Percentiles rank a stretch among this genome's conserved stretches.
Evolutionary conservation across 1,139 yeast species (phyloP).

Genomic region (Pichia sp.): DNA sequence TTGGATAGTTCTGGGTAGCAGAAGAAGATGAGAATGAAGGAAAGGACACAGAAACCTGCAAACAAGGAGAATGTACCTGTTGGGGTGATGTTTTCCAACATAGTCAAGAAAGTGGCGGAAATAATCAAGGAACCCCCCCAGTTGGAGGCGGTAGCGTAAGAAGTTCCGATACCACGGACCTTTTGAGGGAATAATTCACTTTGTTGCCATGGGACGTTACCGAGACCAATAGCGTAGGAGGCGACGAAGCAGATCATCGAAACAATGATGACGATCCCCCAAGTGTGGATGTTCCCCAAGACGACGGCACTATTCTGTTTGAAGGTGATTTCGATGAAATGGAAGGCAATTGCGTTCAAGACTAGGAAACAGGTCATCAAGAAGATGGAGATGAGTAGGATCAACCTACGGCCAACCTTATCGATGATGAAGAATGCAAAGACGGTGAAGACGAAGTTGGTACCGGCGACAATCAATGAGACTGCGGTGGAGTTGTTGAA

Average conservation of each 20-base stretch:
- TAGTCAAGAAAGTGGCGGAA: slow-evolving; percentile 86
- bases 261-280: slow-evolving; percentile 84
- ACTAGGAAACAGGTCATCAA: slow-evolving; percentile 75
- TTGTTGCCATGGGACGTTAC: slow-evolving; percentile 98
- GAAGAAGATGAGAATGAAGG: slow-evolving; percentile 71
- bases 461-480: slow-evolving; percentile 88
- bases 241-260: slow-evolving; percentile 87
- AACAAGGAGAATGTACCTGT: slow-evolving; percentile 90
- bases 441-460: slow-evolving; percentile 81
- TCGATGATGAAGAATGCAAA: slow-evolving; percentile 83
- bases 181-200: slow-evolving; percentile 89
- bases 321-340: slow-evolving; percentile 62
- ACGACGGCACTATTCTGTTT: slow-evolving; percentile 43
- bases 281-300: slow-evolving; percentile 50
- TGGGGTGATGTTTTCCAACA: slow-evolving; percentile 90
- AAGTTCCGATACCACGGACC: slow-evolving; percentile 88
- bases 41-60: slow-evolving; percentile 71
- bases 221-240: slow-evolving; percentile 87
- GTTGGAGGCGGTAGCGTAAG: slow-evolving; percentile 88
- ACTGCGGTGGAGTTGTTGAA: slow-evolving; percentile 84
- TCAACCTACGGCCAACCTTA: slow-evolving; percentile 76
- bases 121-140: slow-evolving; percentile 94
- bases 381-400: slow-evolving; percentile 70
- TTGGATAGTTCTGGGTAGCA: slow-evolving; percentile 91
- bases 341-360: slow-evolving; percentile 84